These are phyloP conservation scores for Pseudogymnoascus sp. DNA, from an alignment of 2,329 filamentous ascomycete species.

Conservation along the genomic window DNA sequence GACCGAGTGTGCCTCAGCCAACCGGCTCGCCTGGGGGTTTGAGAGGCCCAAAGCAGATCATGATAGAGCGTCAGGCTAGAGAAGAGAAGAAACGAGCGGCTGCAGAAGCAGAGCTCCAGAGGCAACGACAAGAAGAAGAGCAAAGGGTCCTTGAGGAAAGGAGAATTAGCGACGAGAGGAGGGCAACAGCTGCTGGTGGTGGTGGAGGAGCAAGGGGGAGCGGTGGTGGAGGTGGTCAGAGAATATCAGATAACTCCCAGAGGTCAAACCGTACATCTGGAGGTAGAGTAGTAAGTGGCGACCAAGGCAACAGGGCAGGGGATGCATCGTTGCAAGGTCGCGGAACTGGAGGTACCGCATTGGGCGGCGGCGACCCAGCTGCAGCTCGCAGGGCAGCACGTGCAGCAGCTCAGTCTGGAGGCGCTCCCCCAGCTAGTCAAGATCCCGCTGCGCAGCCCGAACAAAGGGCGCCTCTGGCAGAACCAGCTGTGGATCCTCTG, in stretches of 20 bases:
- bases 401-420: background rate
- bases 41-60: constrained; percentile 79
- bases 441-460: background rate
- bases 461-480: constrained; percentile 4
- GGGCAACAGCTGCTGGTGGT: constrained; percentile 48
- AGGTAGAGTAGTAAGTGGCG: constrained; percentile 16
- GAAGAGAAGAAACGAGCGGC: constrained; percentile 58
- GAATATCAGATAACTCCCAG: constrained; percentile 27
- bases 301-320: constrained; percentile 12
- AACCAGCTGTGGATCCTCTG: background rate
- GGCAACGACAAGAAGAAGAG: constrained; percentile 46
- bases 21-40: constrained; percentile 52
- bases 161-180: constrained; percentile 49
- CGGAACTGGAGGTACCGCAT: constrained; percentile 21
- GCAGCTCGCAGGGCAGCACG: constrained; percentile 1
- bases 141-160: constrained; percentile 45
- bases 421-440: background rate
- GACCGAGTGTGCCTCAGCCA: constrained; percentile 39
- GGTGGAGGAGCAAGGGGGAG: constrained; percentile 18
- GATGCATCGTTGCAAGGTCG: constrained; percentile 23
- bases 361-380: constrained; percentile 21
- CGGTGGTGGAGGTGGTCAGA: constrained; percentile 18
- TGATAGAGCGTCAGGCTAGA: constrained; percentile 74
- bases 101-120: constrained; percentile 38
- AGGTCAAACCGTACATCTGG: constrained; percentile 23